Conservation (phyloP, 2,329 filamentous ascomycete species). For the Rachicladosporium sp. region DNA sequence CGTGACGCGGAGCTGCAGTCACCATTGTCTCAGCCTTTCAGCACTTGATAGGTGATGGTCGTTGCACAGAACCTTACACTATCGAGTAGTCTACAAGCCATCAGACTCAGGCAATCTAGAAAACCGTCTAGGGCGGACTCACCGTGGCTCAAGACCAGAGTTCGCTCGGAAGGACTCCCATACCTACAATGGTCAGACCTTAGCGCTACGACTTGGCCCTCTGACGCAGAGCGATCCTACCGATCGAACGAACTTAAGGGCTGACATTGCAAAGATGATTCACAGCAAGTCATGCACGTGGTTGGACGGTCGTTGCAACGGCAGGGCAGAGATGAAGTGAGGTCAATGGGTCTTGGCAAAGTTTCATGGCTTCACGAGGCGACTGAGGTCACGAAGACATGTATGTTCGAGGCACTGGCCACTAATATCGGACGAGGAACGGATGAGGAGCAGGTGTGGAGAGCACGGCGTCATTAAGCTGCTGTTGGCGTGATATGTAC, state of each 20-base stretch:
- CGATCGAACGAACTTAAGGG: constrained; percentile 17
- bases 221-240: constrained; percentile 14
- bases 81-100: constrained; percentile 27
- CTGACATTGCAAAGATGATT: constrained; percentile 1
- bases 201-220: background rate
- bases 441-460: background rate
- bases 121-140: constrained; percentile 9
- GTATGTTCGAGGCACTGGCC: too few relatives aligned
- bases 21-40: too few relatives aligned
- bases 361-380: too few relatives aligned
- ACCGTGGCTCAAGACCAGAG: constrained; percentile 85
- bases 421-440: too few relatives aligned
- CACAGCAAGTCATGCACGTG: too few relatives aligned
- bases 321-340: too few relatives aligned
- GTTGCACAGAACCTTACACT: constrained; percentile 20
- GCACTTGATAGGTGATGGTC: too few relatives aligned
- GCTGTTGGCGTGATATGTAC: constrained; percentile 15
- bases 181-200: constrained; percentile 36
- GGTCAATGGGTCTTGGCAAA: too few relatives aligned
- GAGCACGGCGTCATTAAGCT: constrained; percentile 33
- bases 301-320: too few relatives aligned
- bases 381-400: too few relatives aligned
- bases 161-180: constrained; percentile 74
- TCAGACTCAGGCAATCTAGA: constrained; percentile 1
- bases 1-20: constrained; percentile 47